Evolutionary conservation across 495 filamentous ascomycete genomes (phyloP).

Genomic region (Venustampulla echinocandica): DNA sequence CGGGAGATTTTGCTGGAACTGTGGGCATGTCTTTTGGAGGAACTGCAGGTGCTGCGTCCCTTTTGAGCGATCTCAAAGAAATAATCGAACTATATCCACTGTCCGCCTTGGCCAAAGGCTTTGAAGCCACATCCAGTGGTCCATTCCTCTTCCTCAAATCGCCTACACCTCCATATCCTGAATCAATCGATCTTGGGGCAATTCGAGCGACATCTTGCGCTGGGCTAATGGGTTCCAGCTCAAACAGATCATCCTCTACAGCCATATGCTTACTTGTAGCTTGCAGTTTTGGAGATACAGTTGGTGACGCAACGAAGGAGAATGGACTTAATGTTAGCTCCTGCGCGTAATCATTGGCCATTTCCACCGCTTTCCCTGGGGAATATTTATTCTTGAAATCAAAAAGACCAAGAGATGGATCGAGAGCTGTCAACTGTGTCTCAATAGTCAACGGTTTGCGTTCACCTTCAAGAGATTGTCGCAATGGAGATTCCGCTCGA

Average conservation of each 20-base stretch:
- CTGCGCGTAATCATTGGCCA: constrained; percentile 23
- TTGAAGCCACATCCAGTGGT: constrained; percentile 23
- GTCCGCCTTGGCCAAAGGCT: constrained; percentile 41
- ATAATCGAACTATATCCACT: constrained; percentile 49
- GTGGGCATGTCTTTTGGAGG: constrained; percentile 6
- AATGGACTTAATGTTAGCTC: constrained; percentile 26
- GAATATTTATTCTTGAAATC: constrained; percentile 7
- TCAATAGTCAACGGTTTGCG: constrained; percentile 1
- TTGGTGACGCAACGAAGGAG: constrained; percentile 20
- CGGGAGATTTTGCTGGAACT: constrained; percentile 1
- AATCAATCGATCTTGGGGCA: constrained; percentile 15
- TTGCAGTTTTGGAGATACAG: constrained; percentile 28
- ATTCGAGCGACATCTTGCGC: background rate
- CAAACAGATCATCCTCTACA: constrained; percentile 40
- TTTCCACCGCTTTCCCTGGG: constrained; percentile 9
- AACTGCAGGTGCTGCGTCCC: constrained; percentile 4
- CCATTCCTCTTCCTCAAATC: background rate
- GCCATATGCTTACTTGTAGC: constrained; percentile 39
- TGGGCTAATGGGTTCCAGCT: constrained; percentile 25
- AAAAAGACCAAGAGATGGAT: constrained; percentile 7
- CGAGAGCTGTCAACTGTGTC: constrained; percentile 1
- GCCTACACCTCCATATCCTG: constrained; percentile 8
- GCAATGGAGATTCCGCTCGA: constrained; percentile 16
- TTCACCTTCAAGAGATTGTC: background rate
- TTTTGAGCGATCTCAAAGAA: constrained; percentile 38